These are phyloP conservation scores for Cutaneotrichosporon sp. DNA, from an alignment of 1,284 basidiomycete genomes.

Conservation along the genomic window DNA sequence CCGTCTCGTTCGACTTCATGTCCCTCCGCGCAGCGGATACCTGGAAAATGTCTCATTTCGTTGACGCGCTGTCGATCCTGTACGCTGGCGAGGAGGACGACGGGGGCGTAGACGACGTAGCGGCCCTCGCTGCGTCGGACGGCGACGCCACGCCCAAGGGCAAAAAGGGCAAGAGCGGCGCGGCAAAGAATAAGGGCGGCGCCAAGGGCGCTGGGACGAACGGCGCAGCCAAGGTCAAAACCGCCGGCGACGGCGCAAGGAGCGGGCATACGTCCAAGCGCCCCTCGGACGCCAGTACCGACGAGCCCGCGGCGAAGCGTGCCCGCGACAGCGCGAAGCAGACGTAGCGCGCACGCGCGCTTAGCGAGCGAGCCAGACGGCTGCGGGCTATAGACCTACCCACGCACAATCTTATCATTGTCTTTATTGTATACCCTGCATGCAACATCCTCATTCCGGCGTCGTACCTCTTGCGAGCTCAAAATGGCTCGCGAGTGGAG, in stretches of 20 bases:
- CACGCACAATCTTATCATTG: background rate
- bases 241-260: background rate
- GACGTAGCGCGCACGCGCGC: too few species aligned
- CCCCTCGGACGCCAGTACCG: background rate
- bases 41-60: slow-evolving; percentile 72
- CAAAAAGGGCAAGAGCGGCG: background rate
- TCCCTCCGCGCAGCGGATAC: slow-evolving; percentile 67
- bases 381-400: too few species aligned
- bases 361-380: too few species aligned
- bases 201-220: background rate
- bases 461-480: too few species aligned
- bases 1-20: slow-evolving; percentile 75
- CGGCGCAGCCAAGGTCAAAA: background rate
- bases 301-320: slow-evolving; percentile 6
- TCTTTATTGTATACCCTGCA: background rate
- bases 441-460: background rate
- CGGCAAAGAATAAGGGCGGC: background rate
- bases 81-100: slow-evolving; percentile 59
- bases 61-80: slow-evolving; percentile 63
- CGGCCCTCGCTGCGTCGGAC: background rate
- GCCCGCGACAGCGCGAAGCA: background rate
- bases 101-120: slow-evolving; percentile 47
- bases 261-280: slow-evolving; percentile 1
- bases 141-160: background rate
- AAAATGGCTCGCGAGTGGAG: too few species aligned